Conservation (phyloP, 2,329 filamentous ascomycete species). For the Aspergillus sp. region DNA sequence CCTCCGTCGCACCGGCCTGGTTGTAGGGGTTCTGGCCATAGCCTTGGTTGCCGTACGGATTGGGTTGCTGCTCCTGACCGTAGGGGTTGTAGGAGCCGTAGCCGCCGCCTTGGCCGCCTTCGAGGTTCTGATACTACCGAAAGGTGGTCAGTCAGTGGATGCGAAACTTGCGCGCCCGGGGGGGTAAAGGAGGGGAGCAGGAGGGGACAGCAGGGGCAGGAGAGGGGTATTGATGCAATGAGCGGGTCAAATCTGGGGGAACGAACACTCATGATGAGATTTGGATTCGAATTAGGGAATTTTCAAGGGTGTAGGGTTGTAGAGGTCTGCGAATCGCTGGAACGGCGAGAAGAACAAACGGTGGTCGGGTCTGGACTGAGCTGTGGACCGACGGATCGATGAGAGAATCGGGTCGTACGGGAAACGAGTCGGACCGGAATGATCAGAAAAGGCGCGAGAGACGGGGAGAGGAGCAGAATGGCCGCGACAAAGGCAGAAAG, state of each 20-base stretch:
- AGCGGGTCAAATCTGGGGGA: neutral
- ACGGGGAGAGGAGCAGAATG: neutral
- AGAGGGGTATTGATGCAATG: neutral
- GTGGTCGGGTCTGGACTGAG: neutral
- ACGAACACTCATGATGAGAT: neutral
- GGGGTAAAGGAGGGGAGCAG: neutral
- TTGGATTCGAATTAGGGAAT: neutral
- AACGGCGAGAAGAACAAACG: neutral
- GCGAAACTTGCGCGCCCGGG: constrained; percentile 8
- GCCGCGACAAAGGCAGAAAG: neutral
- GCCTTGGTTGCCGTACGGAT: constrained; percentile 31
- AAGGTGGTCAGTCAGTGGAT: constrained; percentile 15
- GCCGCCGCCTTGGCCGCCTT: constrained; percentile 40
- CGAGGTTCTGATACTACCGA: constrained; percentile 27
- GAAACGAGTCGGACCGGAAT: constrained; percentile 5
- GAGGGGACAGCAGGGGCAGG: neutral
- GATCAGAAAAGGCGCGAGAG: constrained; percentile 1
- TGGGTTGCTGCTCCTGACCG: constrained; percentile 31
- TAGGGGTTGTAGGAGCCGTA: constrained; percentile 60
- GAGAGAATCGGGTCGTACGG: constrained; percentile 8
- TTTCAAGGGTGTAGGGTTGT: neutral
- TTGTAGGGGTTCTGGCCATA: constrained; percentile 28
- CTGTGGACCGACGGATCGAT: neutral
- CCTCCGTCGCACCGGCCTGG: constrained; percentile 30
- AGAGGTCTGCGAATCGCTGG: neutral